Percentiles rank a stretch among this genome's conserved stretches.
Conservation (phyloP, 441 rosid genomes). For the Daphne laureola region DNA sequence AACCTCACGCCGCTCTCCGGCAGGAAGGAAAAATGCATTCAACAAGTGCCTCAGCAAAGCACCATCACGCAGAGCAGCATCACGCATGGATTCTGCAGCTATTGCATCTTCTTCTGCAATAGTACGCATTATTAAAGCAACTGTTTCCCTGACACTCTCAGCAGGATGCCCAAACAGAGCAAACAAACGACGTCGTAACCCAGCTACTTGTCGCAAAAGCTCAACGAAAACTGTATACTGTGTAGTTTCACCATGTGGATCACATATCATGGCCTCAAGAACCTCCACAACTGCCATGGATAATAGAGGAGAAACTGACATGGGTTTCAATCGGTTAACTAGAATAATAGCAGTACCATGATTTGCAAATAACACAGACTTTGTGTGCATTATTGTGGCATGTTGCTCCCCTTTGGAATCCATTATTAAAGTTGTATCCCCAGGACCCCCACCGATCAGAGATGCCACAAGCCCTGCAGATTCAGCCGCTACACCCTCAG, state of each 20-base stretch:
- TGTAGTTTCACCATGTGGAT: constrained; percentile 98
- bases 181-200: constrained; percentile 89
- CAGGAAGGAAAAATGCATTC: constrained; percentile 85
- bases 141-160: constrained; percentile 96
- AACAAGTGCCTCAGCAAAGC: constrained; percentile 95
- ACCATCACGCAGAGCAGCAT: constrained; percentile 99
- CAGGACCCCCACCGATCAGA: constrained; percentile 87
- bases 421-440: constrained; percentile 41
- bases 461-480: constrained; percentile 84
- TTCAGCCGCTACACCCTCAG: constrained; percentile 96
- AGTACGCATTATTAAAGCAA: constrained; percentile 98
- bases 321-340: constrained; percentile 90
- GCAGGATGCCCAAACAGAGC: constrained; percentile 99
- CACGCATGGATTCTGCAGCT: constrained; percentile 99
- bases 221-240: constrained; percentile 97
- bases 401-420: constrained; percentile 90
- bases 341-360: constrained; percentile 69
- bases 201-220: constrained; percentile 95
- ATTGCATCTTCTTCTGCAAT: constrained; percentile 99
- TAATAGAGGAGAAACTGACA: constrained; percentile 90
- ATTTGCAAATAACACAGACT: constrained; percentile 88
- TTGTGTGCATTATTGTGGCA: constrained; percentile 97
- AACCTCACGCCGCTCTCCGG: constrained; percentile 93
- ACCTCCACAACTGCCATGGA: constrained; percentile 99
- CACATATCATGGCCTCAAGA: constrained; percentile 99